phyloP scores from a whole-genome alignment of 1,284 basidiomycete species.

The Blastosporella zonata region DNA sequence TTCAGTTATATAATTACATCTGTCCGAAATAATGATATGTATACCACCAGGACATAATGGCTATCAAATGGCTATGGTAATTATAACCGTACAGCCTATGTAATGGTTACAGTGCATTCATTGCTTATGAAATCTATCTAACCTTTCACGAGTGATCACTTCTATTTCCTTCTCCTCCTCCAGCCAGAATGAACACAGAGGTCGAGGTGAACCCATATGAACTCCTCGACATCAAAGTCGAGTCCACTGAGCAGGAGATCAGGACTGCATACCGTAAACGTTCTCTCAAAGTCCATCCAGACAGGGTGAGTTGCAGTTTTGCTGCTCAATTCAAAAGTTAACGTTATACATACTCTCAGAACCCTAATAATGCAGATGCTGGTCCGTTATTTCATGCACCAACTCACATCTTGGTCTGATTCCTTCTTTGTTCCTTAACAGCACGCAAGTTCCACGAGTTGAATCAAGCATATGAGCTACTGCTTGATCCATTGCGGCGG shows the following conservation, averaged over 20 bases:
- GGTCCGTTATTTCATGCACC: slow-evolving; percentile 35
- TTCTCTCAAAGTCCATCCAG: slow-evolving; percentile 87
- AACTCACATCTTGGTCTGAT: not conserved
- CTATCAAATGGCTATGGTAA: too few relatives aligned
- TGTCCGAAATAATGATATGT: too few relatives aligned
- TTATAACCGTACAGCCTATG: too few relatives aligned
- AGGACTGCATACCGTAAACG: slow-evolving; percentile 79
- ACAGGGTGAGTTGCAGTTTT: slow-evolving; percentile 52
- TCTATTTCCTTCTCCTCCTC: not conserved
- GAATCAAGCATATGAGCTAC: slow-evolving; percentile 80
- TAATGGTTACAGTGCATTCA: not conserved
- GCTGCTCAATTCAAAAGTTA: not conserved
- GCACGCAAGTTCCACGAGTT: slow-evolving; percentile 87
- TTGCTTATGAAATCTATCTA: too few relatives aligned
- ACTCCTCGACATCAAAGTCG: slow-evolving; percentile 61
- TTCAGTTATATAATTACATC: too few relatives aligned
- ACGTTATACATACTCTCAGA: slow-evolving; percentile 40
- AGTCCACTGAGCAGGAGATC: slow-evolving; percentile 81
- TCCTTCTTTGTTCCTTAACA: slow-evolving; percentile 15
- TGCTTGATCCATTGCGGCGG: slow-evolving; percentile 81
- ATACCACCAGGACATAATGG: too few relatives aligned
- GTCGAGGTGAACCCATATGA: slow-evolving; percentile 75
- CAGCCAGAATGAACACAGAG: slow-evolving; percentile 26
- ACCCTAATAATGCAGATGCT: slow-evolving; percentile 77
- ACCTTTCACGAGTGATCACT: too few relatives aligned